phyloP scores from a whole-genome alignment of 2,329 filamentous ascomycete genomes.

The Daldinia sp. region DNA sequence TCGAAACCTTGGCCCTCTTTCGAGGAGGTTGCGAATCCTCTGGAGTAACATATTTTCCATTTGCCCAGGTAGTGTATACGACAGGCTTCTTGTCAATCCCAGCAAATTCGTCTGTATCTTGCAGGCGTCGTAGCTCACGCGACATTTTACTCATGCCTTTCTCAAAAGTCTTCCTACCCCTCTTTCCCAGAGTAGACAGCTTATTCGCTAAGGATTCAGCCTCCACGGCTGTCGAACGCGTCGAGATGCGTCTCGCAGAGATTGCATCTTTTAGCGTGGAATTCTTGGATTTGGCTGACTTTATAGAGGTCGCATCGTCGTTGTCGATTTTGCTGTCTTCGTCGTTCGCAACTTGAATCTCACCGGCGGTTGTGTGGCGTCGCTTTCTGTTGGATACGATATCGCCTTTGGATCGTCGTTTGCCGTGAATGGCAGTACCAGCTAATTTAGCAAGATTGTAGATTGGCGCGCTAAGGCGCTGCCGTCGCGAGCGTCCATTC shows the following conservation, averaged over 20 bases:
- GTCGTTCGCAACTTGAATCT: slow-evolving; percentile 43
- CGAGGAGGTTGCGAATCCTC: slow-evolving; percentile 48
- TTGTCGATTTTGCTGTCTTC: slow-evolving; percentile 37
- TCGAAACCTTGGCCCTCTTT: slow-evolving; percentile 46
- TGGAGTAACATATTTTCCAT: slow-evolving; percentile 66
- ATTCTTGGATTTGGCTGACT: slow-evolving; percentile 40
- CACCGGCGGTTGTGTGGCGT: slow-evolving; percentile 54
- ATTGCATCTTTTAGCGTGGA: slow-evolving; percentile 45
- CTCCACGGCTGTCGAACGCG: slow-evolving; percentile 55
- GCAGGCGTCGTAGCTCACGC: slow-evolving; percentile 66
- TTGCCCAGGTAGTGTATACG: slow-evolving; percentile 68
- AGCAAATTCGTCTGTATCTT: slow-evolving; percentile 69
- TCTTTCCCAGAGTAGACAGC: slow-evolving; percentile 66
- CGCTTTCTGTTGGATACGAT: slow-evolving; percentile 54
- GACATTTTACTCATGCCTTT: slow-evolving; percentile 57
- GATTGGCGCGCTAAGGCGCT: slow-evolving; percentile 63
- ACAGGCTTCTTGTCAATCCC: slow-evolving; percentile 67
- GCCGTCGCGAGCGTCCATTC: slow-evolving; percentile 61
- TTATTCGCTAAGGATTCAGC: slow-evolving; percentile 57
- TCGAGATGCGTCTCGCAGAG: slow-evolving; percentile 51
- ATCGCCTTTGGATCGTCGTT: slow-evolving; percentile 62
- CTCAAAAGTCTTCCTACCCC: slow-evolving; percentile 63
- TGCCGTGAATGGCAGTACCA: slow-evolving; percentile 68
- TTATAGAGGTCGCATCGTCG: slow-evolving; percentile 31
- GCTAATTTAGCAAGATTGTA: slow-evolving; percentile 73